Evolutionary conservation across 192 early-diverging fungal species (phyloP), one percentile per base, ranked within the genome.

Genomic region (Jimgerdemannia flammicorona): DNA sequence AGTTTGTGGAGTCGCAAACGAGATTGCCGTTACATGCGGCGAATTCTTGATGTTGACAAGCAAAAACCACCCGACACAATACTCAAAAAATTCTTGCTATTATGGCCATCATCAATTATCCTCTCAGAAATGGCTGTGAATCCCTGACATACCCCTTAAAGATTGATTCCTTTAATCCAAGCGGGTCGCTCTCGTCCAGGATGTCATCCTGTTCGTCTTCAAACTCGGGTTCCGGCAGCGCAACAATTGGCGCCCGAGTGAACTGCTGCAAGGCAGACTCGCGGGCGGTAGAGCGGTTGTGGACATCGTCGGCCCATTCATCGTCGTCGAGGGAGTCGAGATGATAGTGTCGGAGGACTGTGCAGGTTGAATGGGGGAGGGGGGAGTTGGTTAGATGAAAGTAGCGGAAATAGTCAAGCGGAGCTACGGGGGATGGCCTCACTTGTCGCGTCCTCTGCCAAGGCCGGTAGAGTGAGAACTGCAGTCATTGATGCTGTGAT

Each of bases 291-390:
- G 43, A 79, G 72, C 75, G 71, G 18, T 49, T 65, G 49, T 67
- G 69, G 43, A 67, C 66, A 20, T 81, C 76, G 40, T 87, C 88
- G n/a, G 81, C 77, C 88, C 88, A 89, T 14, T 68, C 67, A 54
- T 85, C 84, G 8, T 86, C 82, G 41, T 86, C 79, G 29, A 82
- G 67, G 6, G 80, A 77, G 71, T 89, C 88, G 29, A 89, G 74
- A 73, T 86, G 77, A 66, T 87, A 89, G 65, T 85, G 81, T 63
- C 85, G 78, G 43, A 89, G 76, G 70, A 89, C 84, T 85, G 14
- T 67, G 49, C 6, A 10, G 49, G 6, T 59, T 59, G 49, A 59
- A 14, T 59, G 49, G 29, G 29, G 29, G n/a, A 54, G 49, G 8
- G 49, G 49, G 6, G 8, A 59, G 49, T 59, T 59, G 49, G 14